Conservation (phyloP, 2,329 filamentous ascomycete genomes). For the Colletotrichum gigasporum region DNA sequence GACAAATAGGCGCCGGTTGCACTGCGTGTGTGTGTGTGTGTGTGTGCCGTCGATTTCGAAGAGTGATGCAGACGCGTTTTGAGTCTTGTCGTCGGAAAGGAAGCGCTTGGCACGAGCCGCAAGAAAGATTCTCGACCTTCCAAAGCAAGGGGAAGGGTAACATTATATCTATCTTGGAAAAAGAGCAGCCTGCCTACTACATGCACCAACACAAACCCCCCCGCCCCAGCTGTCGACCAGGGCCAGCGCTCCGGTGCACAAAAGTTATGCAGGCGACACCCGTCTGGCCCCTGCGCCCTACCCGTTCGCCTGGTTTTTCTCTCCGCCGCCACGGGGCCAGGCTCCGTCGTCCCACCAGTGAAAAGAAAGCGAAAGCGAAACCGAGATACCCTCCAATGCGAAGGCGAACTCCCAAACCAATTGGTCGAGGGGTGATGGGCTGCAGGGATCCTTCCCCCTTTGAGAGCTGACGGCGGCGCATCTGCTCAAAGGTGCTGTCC, state of each 20-base stretch:
- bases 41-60: no score
- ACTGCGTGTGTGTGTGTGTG: no score
- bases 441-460: not conserved
- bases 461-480: not conserved
- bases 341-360: not conserved
- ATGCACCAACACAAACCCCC: not conserved
- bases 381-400: constrained; percentile 13
- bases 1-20: no score
- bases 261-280: constrained; percentile 21
- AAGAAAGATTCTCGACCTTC: not conserved
- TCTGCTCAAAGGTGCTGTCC: constrained; percentile 8
- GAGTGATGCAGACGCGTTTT: no score
- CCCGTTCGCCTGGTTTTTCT: not conserved
- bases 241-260: not conserved
- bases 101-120: constrained; percentile 9
- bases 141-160: not conserved
- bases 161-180: constrained; percentile 4
- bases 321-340: not conserved
- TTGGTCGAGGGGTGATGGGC: not conserved
- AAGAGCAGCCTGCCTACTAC: no score
- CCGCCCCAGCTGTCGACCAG: not conserved
- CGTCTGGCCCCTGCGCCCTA: not conserved
- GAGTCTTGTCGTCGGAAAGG: not conserved
- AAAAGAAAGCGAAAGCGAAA: constrained; percentile 13
- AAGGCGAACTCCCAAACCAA: constrained; percentile 3